A percentile compares a stretch with the other conserved stretches of the same genome.
These are phyloP conservation scores for Leptographium galeiforme DNA, from an alignment of 2,329 filamentous ascomycete species.

Conservation along the genomic window DNA sequence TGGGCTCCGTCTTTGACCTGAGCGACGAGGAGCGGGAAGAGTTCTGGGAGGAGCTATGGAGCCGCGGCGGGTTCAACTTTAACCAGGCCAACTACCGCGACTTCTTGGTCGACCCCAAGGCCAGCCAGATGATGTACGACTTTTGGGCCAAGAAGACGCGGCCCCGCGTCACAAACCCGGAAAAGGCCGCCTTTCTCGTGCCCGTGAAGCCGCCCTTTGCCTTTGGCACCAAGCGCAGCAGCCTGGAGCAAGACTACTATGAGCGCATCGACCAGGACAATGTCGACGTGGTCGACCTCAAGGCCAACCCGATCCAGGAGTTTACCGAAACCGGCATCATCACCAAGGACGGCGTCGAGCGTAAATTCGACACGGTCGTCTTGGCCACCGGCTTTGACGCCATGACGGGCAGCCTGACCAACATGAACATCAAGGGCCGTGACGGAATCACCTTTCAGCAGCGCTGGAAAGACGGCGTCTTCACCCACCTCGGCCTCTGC, in stretches of 20 bases:
- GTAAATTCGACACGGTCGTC: constrained; percentile 23
- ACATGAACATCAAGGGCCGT: constrained; percentile 16
- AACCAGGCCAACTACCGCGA: constrained; percentile 10
- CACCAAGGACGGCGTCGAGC: constrained; percentile 21
- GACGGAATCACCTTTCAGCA: constrained; percentile 18
- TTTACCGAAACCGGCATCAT: constrained; percentile 26
- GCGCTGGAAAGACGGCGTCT: constrained; percentile 18
- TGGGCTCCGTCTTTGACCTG: constrained; percentile 27
- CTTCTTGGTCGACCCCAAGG: constrained; percentile 15
- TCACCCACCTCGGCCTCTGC: constrained; percentile 15
- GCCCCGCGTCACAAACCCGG: constrained; percentile 19
- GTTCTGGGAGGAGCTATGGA: constrained; percentile 29
- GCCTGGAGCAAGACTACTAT: constrained; percentile 34
- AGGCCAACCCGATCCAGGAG: constrained; percentile 25
- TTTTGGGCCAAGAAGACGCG: constrained; percentile 23
- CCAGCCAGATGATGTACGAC: constrained; percentile 17
- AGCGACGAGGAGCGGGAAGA: constrained; percentile 27
- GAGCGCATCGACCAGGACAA: constrained; percentile 32
- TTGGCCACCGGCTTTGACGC: constrained; percentile 22
- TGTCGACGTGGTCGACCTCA: constrained; percentile 31
- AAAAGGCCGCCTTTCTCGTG: constrained; percentile 20
- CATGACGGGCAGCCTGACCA: constrained; percentile 18
- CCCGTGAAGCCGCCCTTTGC: constrained; percentile 30
- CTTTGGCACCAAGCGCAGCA: constrained; percentile 31
- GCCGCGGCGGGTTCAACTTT: constrained; percentile 7